Base-by-base conservation (phyloP, 441 rosid species). In the Syzygium syzygioides region DNA sequence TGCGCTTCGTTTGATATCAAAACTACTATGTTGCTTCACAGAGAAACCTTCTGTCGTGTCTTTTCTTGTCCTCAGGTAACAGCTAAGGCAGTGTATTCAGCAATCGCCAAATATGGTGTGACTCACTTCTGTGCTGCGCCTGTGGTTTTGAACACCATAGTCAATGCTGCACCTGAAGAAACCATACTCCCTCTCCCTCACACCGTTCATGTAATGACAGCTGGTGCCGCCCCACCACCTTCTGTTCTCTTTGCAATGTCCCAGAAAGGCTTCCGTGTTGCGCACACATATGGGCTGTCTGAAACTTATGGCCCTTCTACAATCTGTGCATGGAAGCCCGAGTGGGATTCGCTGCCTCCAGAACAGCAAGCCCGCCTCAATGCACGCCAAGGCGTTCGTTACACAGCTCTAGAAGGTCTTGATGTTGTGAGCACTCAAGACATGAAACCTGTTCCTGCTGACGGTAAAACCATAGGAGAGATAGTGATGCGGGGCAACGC, bases 51-150 rank as follows among this genome's bases (percentile, higher is more conserved):
- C 66, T 45, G 17, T 76, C 7, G 6, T 34, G 2, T 53, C 53
- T 54, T 62, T 45, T 89, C 87, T 87, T 25, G 66, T 86, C 32
- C 90, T 86, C 95, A 98, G 98, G 98, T 96, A 30, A 90, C 97
- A n/a, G 98, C 99, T 0, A 95, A 95, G 93, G 97, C 93, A 60
- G 95, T 97, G 41, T 97, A 97, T 90, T 95, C 94, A 19, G 97
- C 95, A 88, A 97, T 97, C 88, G 97, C 94, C 79, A 93, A 95
- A 89, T 89, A 94, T 66, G 93, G 94, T 1, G 99, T 96, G 84
- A 96, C 94, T n/a, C 96, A 97, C 93, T 96, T 97, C 89, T 94
- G 98, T 57, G 99, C 96, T 25, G 98, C 99, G 3, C 99, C 99
- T 20, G 96, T 95, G 79, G 98, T 98, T 28, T 98, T 97, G 64